A percentile compares a stretch with the other conserved stretches of the same genome.
Evolutionary conservation across 2,329 filamentous ascomycete genomes (phyloP).

Genomic region (Fusarium equiseti): DNA sequence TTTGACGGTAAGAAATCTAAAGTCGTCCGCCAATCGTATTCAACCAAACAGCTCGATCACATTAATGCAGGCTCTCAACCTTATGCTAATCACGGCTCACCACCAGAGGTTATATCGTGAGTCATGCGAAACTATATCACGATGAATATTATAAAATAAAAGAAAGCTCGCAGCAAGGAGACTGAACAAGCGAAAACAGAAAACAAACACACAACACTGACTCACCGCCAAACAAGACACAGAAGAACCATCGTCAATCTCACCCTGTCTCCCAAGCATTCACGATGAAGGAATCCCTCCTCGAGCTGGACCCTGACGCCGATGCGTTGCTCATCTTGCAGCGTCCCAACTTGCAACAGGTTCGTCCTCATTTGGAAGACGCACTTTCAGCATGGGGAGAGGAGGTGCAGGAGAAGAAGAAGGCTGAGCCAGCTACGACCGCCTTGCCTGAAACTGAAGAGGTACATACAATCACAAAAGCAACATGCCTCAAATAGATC

Average conservation of each 20-base stretch:
- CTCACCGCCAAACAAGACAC: not conserved
- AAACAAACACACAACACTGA: not conserved
- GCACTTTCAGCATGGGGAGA: not conserved
- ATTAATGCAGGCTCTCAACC: not conserved
- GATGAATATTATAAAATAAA: accelerated
- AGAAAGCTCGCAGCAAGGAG: not conserved
- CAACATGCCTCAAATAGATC: not conserved
- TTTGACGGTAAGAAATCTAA: not conserved
- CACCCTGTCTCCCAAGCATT: accelerated
- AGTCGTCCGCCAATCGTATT: accelerated
- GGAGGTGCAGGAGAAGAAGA: not conserved
- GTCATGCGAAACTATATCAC: not conserved
- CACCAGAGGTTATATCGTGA: not conserved
- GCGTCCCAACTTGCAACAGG: not conserved
- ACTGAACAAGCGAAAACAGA: not conserved
- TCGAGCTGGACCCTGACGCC: not conserved
- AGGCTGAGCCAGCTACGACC: too few relatives aligned
- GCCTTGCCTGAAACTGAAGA: too few relatives aligned
- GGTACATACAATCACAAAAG: not conserved
- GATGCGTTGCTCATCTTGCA: not conserved
- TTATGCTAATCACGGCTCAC: not conserved
- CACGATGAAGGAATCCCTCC: not conserved
- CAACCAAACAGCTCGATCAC: too few relatives aligned
- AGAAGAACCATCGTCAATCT: not conserved
- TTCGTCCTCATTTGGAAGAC: not conserved